Conservation (phyloP, 805 yeast species). For the Candida incommunis region DNA sequence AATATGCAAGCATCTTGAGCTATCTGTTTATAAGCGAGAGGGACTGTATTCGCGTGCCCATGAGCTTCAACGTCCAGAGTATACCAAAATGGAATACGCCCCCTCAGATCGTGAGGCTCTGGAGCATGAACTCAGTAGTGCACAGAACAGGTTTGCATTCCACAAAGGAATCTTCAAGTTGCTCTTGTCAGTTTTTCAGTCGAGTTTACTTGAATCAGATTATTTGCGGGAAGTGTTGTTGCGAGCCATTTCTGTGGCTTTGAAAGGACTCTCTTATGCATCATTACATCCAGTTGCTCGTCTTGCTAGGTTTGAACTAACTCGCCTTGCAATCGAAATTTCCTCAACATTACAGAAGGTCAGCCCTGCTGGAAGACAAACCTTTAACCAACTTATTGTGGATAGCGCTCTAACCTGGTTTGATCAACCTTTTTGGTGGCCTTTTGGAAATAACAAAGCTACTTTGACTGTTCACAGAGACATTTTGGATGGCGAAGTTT, state of each 20-base stretch:
- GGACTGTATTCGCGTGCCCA: slow-evolving; percentile 51
- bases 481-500: slow-evolving; percentile 37
- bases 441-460: slow-evolving; percentile 72
- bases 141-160: slow-evolving; percentile 41
- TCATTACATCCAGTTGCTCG: slow-evolving; percentile 78
- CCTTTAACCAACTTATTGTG: slow-evolving; percentile 38
- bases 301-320: slow-evolving; percentile 55
- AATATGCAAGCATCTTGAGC: slow-evolving; percentile 55
- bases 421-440: slow-evolving; percentile 43
- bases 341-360: slow-evolving; percentile 28
- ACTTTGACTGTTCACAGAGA: slow-evolving; percentile 56
- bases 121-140: slow-evolving; percentile 35
- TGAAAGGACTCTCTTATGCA: slow-evolving; percentile 44
- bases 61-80: slow-evolving; percentile 49
- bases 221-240: slow-evolving; percentile 60
- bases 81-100: slow-evolving; percentile 69
- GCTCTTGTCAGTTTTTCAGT: slow-evolving; percentile 65
- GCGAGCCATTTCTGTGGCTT: slow-evolving; percentile 27
- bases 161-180: slow-evolving; percentile 57
- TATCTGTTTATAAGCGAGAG: slow-evolving; percentile 37
- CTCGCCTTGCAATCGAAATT: slow-evolving; percentile 53
- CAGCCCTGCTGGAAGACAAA: background rate
- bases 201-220: slow-evolving; percentile 57
- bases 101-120: slow-evolving; percentile 61
- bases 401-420: slow-evolving; percentile 76